A percentile compares a stretch with the other conserved stretches of the same genome.
Conservation (phyloP, 768 basidiomycete genomes). For the Boletus pseudopeckii region DNA sequence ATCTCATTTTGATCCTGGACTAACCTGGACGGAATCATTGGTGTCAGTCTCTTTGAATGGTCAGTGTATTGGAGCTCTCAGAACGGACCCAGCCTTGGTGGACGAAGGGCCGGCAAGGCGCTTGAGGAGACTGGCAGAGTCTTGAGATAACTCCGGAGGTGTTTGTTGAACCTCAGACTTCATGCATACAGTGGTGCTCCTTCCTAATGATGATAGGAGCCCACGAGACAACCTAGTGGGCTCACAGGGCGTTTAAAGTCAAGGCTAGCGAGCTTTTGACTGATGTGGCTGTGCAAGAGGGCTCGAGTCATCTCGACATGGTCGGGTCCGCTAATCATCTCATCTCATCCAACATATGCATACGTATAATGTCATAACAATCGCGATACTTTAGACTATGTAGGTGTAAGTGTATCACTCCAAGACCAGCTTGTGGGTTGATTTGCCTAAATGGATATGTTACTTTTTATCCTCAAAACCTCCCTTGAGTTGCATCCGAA, state of each 20-base stretch:
- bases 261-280: not conserved
- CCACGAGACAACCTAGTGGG: not conserved
- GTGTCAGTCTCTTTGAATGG: conserved; percentile 9
- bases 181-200: conserved; percentile 13
- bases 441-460: not conserved
- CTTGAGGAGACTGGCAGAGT: conserved; percentile 65
- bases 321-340: no score
- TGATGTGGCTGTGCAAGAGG: conserved; percentile 7
- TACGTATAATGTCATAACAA: not conserved
- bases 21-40: conserved; percentile 41
- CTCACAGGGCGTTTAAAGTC: not conserved
- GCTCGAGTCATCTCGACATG: no score
- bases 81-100: conserved; percentile 78
- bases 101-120: conserved; percentile 87
- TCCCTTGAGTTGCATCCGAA: conserved; percentile 7
- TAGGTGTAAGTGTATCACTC: not conserved
- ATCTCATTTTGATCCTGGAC: conserved; percentile 80
- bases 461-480: not conserved
- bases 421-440: conserved; percentile 13
- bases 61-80: not conserved
- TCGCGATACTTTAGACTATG: not conserved
- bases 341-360: not conserved
- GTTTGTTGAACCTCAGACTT: conserved; percentile 16
- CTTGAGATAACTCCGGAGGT: conserved; percentile 47
- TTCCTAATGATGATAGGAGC: not conserved